These are phyloP conservation scores for Pisolithus thermaeus DNA, from an alignment of 1,284 basidiomycete genomes.

Conservation along the genomic window DNA sequence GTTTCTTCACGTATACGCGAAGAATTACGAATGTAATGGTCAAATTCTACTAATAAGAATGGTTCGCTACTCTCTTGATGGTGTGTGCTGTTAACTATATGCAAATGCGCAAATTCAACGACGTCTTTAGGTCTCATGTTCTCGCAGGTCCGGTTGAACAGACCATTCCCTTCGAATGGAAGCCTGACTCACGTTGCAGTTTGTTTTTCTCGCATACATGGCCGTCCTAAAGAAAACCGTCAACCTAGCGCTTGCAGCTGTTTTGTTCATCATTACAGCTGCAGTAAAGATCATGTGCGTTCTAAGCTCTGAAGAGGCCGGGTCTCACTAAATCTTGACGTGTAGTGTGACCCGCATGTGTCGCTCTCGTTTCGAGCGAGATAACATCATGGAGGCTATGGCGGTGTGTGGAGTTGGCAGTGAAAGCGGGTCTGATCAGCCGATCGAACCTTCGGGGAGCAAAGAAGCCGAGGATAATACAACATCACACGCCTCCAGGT, in stretches of 20 bases:
- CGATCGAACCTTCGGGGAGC: neutral
- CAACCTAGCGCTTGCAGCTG: conserved; percentile 61
- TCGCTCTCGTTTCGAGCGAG: conserved; percentile 59
- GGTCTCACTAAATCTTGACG: neutral
- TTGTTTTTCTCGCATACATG: conserved; percentile 75
- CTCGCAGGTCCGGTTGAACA: conserved; percentile 38
- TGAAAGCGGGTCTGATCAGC: conserved; percentile 12
- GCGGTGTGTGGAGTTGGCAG: conserved; percentile 31
- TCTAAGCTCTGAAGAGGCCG: neutral
- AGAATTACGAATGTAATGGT: conserved; percentile 83
- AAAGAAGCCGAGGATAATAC: conserved; percentile 4
- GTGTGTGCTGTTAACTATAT: conserved; percentile 29
- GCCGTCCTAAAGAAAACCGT: conserved; percentile 63
- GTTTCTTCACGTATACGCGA: conserved; percentile 83
- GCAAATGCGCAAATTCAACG: neutral
- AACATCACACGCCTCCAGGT: conserved; percentile 13
- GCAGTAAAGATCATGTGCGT: conserved; percentile 69
- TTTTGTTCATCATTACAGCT: conserved; percentile 70
- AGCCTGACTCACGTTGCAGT: conserved; percentile 6
- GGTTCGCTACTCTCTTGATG: conserved; percentile 79
- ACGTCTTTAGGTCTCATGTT: conserved; percentile 35
- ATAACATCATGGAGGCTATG: conserved; percentile 45
- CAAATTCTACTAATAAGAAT: conserved; percentile 68
- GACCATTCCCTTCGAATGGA: neutral
- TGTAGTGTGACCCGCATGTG: conserved; percentile 65